Percentiles rank a stretch among this genome's conserved stretches.
Evolutionary conservation across 1,284 basidiomycete genomes (phyloP).

Genomic region (Microbotryum saponariae): DNA sequence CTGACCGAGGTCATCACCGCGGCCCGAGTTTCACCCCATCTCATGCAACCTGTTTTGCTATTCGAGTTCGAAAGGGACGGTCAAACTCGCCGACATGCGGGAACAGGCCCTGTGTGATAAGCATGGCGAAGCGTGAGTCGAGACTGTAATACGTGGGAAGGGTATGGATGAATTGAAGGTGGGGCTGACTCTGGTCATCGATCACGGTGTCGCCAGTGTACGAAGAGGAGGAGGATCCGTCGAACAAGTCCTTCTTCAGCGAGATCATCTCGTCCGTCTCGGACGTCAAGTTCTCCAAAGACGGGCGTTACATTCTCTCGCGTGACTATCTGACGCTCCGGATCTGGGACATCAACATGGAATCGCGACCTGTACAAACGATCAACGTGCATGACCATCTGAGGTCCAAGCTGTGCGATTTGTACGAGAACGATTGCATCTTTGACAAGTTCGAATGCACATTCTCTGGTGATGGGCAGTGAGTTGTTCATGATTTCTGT

Average conservation of each 20-base stretch:
- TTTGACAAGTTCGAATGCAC: slow-evolving; percentile 99
- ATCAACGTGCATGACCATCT: slow-evolving; percentile 99
- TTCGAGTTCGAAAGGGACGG: slow-evolving; percentile 98
- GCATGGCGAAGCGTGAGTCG: slow-evolving; percentile 83
- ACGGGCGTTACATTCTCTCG: slow-evolving; percentile 93
- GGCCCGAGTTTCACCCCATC: slow-evolving; percentile 93
- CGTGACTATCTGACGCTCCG: slow-evolving; percentile 96
- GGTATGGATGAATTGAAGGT: neutral
- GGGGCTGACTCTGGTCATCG: slow-evolving; percentile 18
- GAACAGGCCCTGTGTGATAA: slow-evolving; percentile 94
- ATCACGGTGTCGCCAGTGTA: slow-evolving; percentile 56
- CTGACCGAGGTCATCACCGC: slow-evolving; percentile 99
- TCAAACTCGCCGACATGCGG: slow-evolving; percentile 99
- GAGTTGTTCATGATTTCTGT: slow-evolving; percentile 42
- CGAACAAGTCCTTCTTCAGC: slow-evolving; percentile 98
- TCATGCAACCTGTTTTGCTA: slow-evolving; percentile 99
- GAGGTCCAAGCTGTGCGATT: slow-evolving; percentile 91
- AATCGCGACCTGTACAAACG: slow-evolving; percentile 89
- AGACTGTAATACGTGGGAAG: slow-evolving; percentile 14
- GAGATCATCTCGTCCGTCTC: slow-evolving; percentile 99
- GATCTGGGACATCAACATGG: slow-evolving; percentile 99
- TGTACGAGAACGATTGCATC: slow-evolving; percentile 99
- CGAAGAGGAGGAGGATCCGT: slow-evolving; percentile 96
- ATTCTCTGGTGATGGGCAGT: slow-evolving; percentile 93
- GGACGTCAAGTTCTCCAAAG: slow-evolving; percentile 97